These are phyloP conservation scores for Xanthoconium purpureum DNA, from an alignment of 768 basidiomycete genomes.

Conservation along the genomic window DNA sequence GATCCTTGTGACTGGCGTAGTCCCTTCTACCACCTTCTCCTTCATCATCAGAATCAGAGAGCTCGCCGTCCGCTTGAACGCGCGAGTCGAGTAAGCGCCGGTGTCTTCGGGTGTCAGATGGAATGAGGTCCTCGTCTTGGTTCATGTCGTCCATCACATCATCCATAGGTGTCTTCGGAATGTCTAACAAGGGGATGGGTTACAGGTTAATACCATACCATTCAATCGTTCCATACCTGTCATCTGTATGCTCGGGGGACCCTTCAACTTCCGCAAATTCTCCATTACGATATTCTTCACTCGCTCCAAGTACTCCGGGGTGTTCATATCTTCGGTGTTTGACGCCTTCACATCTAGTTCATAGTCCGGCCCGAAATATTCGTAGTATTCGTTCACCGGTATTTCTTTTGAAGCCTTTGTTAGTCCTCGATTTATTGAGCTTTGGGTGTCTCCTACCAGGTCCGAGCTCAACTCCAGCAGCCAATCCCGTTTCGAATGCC, in stretches of 20 bases:
- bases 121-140: constrained; percentile 79
- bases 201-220: neutral
- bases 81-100: constrained; percentile 75
- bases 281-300: constrained; percentile 91
- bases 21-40: constrained; percentile 83
- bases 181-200: constrained; percentile 47
- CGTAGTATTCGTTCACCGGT: constrained; percentile 98
- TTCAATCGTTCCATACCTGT: constrained; percentile 48
- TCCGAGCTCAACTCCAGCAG: constrained; percentile 93
- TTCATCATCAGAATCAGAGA: constrained; percentile 98
- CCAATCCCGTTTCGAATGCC: constrained; percentile 97
- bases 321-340: constrained; percentile 95
- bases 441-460: constrained; percentile 48
- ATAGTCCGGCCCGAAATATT: constrained; percentile 98
- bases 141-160: constrained; percentile 77
- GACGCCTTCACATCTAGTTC: constrained; percentile 91
- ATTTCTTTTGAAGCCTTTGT: constrained; percentile 60
- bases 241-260: constrained; percentile 93
- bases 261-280: constrained; percentile 79
- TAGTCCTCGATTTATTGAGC: neutral
- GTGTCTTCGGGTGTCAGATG: constrained; percentile 73
- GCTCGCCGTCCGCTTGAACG: constrained; percentile 80
- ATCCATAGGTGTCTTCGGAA: constrained; percentile 83
- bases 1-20: constrained; percentile 55
- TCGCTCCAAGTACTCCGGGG: constrained; percentile 87